Conservation (phyloP, 2,329 filamentous ascomycete species). For the Ceratocystis ficicola region DNA sequence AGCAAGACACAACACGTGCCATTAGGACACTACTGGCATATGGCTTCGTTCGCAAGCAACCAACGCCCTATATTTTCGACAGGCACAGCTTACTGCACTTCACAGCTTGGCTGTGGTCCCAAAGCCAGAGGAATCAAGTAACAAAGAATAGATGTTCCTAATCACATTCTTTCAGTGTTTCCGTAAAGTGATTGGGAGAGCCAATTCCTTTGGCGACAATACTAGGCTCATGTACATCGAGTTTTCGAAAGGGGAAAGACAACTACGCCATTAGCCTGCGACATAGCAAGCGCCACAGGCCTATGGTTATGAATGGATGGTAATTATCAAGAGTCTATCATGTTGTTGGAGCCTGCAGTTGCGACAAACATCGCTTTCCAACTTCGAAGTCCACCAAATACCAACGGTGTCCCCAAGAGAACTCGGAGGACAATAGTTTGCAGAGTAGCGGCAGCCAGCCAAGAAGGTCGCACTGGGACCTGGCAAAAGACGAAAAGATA, state of each 20-base stretch:
- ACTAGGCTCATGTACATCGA: background rate
- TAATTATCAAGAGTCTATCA: no score
- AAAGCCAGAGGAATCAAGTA: background rate
- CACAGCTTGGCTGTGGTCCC: background rate
- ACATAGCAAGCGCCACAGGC: background rate
- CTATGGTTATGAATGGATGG: background rate
- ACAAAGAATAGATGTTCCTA: background rate
- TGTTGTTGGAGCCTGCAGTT: no score
- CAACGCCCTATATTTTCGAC: background rate
- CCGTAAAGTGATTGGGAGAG: background rate
- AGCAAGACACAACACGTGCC: background rate
- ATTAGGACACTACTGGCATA: background rate
- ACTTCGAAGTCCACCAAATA: no score
- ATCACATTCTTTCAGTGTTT: background rate
- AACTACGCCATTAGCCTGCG: no score
- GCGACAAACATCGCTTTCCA: no score
- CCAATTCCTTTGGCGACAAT: background rate
- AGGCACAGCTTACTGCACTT: background rate
- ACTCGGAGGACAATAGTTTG: no score
- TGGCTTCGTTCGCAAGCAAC: background rate
- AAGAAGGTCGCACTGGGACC: no score
- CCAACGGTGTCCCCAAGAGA: no score
- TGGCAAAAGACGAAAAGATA: no score
- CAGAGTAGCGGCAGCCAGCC: no score
- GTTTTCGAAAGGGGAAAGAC: background rate